Percentiles rank a stretch among this genome's conserved stretches.
Evolutionary conservation across 306 rosid genomes (phyloP).

Genomic region (Prunus kanzakura): DNA sequence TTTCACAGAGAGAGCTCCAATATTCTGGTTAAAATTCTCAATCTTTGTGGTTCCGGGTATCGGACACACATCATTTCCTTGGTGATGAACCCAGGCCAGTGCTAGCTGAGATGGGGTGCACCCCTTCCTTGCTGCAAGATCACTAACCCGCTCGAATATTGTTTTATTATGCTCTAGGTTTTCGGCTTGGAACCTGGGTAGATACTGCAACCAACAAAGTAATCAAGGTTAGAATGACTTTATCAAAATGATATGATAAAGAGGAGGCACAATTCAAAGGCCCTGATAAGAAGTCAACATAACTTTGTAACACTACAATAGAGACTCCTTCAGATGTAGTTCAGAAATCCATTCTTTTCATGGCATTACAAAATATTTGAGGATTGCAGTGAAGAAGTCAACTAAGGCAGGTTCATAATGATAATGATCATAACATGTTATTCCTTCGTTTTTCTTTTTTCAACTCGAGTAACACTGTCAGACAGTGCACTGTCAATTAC

Average conservation of each 20-base stretch:
- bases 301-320: neutral
- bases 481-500: neutral
- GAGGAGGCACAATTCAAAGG: neutral
- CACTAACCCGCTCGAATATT: conserved; percentile 48
- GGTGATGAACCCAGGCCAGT: too few relatives aligned
- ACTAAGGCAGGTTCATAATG: too few relatives aligned
- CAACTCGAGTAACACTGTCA: neutral
- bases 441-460: too few relatives aligned
- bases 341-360: neutral
- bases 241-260: neutral
- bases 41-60: conserved; percentile 4
- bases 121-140: too few relatives aligned
- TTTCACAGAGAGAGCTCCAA: conserved; percentile 55
- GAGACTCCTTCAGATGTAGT: neutral
- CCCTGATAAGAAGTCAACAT: neutral
- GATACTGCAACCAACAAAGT: conserved; percentile 12
- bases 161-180: conserved; percentile 54
- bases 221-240: neutral
- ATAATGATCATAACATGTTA: too few relatives aligned
- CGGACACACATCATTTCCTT: conserved; percentile 41
- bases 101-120: too few relatives aligned
- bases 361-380: neutral
- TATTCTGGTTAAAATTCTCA: conserved; percentile 20
- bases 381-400: neutral
- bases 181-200: conserved; percentile 55